phyloP scores from a whole-genome alignment of 805 yeast species.

The Candida hungchunana region DNA sequence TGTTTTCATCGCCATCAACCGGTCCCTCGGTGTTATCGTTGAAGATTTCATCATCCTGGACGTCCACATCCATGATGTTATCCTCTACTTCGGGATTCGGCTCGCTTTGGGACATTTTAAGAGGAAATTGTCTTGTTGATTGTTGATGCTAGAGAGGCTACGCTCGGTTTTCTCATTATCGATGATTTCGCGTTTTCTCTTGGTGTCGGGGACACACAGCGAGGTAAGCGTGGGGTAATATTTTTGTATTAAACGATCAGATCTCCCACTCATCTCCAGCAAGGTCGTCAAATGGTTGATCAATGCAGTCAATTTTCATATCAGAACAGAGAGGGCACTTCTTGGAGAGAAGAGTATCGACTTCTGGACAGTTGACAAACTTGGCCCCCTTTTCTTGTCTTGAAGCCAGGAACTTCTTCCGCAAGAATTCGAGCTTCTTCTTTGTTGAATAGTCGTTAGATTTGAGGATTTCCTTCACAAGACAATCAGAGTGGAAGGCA shows the following conservation, averaged over 20 bases:
- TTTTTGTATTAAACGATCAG: too few relatives aligned
- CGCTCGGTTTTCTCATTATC: too few relatives aligned
- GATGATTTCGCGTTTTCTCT: too few relatives aligned
- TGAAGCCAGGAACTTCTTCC: slow-evolving; percentile 29
- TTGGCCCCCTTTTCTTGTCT: slow-evolving; percentile 25
- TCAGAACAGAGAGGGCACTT: slow-evolving; percentile 80
- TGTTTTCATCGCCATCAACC: slow-evolving; percentile 4
- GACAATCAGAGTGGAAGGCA: slow-evolving; percentile 84
- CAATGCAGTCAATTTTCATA: slow-evolving; percentile 63
- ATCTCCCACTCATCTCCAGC: slow-evolving; percentile 46
- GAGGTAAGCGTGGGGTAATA: too few relatives aligned
- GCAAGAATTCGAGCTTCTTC: slow-evolving; percentile 52
- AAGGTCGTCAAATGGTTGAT: slow-evolving; percentile 49
- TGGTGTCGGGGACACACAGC: too few relatives aligned
- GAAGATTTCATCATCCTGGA: slow-evolving; percentile 27
- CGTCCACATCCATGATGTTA: slow-evolving; percentile 21
- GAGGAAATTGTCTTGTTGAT: too few relatives aligned
- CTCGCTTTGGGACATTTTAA: not conserved
- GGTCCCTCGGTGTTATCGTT: slow-evolving; percentile 20
- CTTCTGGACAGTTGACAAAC: slow-evolving; percentile 35
- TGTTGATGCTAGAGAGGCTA: too few relatives aligned
- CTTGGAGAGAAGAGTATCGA: slow-evolving; percentile 55
- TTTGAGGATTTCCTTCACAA: slow-evolving; percentile 54
- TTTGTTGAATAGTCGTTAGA: slow-evolving; percentile 67
- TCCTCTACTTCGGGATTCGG: slow-evolving; percentile 4